Conservation (phyloP, 495 filamentous ascomycete species). For the Tuber melanosporum region DNA sequence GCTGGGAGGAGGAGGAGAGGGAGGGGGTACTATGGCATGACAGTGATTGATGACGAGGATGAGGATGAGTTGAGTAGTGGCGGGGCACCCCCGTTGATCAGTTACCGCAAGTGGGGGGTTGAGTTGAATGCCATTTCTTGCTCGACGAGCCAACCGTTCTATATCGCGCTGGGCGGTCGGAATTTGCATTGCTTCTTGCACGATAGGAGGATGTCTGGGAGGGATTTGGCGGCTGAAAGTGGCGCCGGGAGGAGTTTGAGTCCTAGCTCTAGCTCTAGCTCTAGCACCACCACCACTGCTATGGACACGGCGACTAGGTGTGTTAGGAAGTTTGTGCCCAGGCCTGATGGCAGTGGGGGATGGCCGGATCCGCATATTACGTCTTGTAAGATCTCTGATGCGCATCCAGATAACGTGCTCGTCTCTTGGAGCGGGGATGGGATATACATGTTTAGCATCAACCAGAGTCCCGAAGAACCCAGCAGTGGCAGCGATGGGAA, state of each 20-base stretch:
- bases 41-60: slow-evolving; percentile 35
- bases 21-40: slow-evolving; percentile 31
- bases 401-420: slow-evolving; percentile 65
- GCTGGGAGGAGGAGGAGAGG: slow-evolving; percentile 2
- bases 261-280: slow-evolving; percentile 36
- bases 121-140: slow-evolving; percentile 73
- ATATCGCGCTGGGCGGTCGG: slow-evolving; percentile 66
- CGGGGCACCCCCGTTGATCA: slow-evolving; percentile 56
- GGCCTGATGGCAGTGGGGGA: slow-evolving; percentile 42
- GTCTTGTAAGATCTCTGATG: slow-evolving; percentile 72
- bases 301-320: slow-evolving; percentile 54
- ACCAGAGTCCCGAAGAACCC: slow-evolving; percentile 52
- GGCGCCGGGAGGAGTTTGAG: slow-evolving; percentile 47
- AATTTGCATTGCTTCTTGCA: slow-evolving; percentile 71
- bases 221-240: slow-evolving; percentile 52
- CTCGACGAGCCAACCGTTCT: slow-evolving; percentile 65
- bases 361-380: slow-evolving; percentile 61
- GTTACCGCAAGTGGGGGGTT: slow-evolving; percentile 59
- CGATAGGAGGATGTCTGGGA: slow-evolving; percentile 66
- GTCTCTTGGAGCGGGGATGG: slow-evolving; percentile 71
- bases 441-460: slow-evolving; percentile 67
- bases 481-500: slow-evolving; percentile 34
- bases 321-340: slow-evolving; percentile 63
- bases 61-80: slow-evolving; percentile 50
- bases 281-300: slow-evolving; percentile 51